Conservation (phyloP, 495 filamentous ascomycete genomes). For the Sordaria brevicollis region DNA sequence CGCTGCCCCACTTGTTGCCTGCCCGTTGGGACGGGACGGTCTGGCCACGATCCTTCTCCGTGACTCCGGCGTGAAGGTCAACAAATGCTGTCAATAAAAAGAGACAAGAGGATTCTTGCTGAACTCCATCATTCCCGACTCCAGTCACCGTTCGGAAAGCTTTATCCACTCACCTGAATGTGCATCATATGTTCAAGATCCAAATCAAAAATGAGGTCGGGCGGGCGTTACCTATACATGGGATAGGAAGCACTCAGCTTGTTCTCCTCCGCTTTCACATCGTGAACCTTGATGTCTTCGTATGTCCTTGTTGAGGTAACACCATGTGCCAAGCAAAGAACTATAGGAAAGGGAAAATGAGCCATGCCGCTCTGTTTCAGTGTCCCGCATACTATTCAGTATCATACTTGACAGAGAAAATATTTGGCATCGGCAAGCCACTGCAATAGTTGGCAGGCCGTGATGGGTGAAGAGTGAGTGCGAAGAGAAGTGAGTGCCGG, state of each 20-base stretch:
- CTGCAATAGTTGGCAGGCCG: neutral
- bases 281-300: neutral
- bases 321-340: neutral
- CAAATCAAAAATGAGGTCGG: too few relatives aligned
- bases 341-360: neutral
- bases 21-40: neutral
- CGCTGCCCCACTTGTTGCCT: neutral
- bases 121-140: neutral
- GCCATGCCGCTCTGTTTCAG: neutral
- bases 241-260: neutral
- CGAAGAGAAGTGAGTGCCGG: too few relatives aligned
- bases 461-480: neutral
- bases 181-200: too few relatives aligned
- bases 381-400: neutral
- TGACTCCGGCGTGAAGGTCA: neutral
- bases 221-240: neutral
- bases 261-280: neutral
- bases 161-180: neutral
- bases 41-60: neutral
- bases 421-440: neutral
- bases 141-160: neutral
- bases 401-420: neutral
- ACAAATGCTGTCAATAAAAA: neutral
- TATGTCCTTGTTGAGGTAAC: too few relatives aligned
- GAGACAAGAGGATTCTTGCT: neutral